Evolutionary conservation across 352 stramenopile species (phyloP), one percentile per base, ranked within the genome.

Genomic region (Globisporangium spinosum): DNA sequence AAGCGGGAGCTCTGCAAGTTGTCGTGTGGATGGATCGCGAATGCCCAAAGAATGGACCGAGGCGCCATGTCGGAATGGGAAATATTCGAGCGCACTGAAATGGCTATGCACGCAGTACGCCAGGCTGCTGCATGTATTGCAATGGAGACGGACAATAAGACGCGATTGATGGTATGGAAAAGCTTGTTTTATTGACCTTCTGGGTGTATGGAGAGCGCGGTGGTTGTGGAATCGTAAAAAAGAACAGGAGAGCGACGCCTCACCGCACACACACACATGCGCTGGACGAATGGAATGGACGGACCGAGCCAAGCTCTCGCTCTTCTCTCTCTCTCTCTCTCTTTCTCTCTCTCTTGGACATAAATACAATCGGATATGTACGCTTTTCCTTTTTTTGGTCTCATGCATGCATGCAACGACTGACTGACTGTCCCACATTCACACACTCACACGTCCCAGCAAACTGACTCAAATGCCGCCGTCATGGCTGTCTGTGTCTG

Each of bases 261-360:
- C 43, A 49, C 43, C 43, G 13, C 51, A 35, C 25, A 27, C 25
- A 27, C 47, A 15, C 23, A 35, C 25, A 29, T 9, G 45, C 49
- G 22, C 60, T 66, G 60, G 60, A 66, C 60, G 34, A 66, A 66
- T 66, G 43, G 43, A 51, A 51, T 45, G 60, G 60, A 66, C 60
- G 45, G 60, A 58, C 60, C 27, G 58, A 58, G 20, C 57, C n/a
- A 25, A 17, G n/a, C 7, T 62, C 32, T 55, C 47, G 7, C 47
- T 55, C 47, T 25, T 55, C 47, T 57, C 51, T 57, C 51, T 57
- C 23, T 58, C 51, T 32, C 23, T 57, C 54, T 25, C 29, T n/a
- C 23, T 34, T 7, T 29, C 25, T 62, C 56, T 45, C 12, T 61
- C 29, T 61, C 22, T 40, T 32, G 35, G 55, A n/a, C 32, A 62